Evolutionary conservation across 306 rosid genomes (phyloP).

Genomic region (Vigna angularis): DNA sequence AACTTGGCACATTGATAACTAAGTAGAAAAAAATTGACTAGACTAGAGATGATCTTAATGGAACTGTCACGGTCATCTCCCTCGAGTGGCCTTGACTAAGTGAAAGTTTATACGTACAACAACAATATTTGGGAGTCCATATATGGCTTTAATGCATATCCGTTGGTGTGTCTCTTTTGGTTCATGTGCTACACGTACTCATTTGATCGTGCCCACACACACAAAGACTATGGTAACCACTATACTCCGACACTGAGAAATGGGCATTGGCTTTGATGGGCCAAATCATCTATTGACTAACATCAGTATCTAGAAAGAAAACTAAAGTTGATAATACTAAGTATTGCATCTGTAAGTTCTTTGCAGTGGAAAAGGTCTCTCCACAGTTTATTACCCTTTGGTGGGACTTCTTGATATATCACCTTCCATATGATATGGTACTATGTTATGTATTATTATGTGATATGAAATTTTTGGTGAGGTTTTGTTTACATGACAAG

Average conservation of each 20-base stretch:
- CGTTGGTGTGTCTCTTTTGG: conserved; percentile 44
- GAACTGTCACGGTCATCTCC: conserved; percentile 54
- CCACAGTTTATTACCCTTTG: conserved; percentile 48
- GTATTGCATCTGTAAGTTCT: conserved; percentile 44
- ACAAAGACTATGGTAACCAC: conserved; percentile 31
- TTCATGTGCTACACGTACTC: conserved; percentile 37
- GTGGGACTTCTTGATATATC: conserved; percentile 60
- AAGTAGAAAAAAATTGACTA: conserved; percentile 48
- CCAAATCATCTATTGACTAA: conserved; percentile 52
- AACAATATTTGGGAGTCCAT: conserved; percentile 38
- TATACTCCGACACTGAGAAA: conserved; percentile 47
- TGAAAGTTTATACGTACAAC: conserved; percentile 33
- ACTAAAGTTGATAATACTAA: conserved; percentile 46
- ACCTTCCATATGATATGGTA: conserved; percentile 39
- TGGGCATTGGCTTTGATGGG: conserved; percentile 50
- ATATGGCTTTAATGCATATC: conserved; percentile 36
- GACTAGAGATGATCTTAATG: conserved; percentile 37
- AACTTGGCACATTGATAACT: conserved; percentile 18
- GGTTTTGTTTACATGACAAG: conserved; percentile 22
- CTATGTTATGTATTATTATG: neutral
- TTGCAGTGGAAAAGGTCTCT: conserved; percentile 53
- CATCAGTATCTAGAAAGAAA: conserved; percentile 49
- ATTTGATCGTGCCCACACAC: conserved; percentile 48
- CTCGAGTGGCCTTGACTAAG: conserved; percentile 38
- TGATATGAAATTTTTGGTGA: neutral